Evolutionary conservation across 129 eudicot species (phyloP), one percentile per base, ranked within the genome.

Genomic region (Cynara cardunculus): DNA sequence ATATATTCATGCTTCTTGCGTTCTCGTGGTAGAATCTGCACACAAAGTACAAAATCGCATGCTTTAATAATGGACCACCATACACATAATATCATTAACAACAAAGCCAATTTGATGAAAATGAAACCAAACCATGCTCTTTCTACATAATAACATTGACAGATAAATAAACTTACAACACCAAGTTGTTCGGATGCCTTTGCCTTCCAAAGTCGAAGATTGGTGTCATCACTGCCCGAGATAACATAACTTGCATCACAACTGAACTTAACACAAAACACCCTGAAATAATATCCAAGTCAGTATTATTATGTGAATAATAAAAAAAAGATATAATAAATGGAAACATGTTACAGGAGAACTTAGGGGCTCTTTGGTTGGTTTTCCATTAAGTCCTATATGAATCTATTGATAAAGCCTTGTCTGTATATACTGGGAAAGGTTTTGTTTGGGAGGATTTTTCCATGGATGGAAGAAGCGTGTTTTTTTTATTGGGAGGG

Each of bases 191-290:
- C 99, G 32, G 99, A 94, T 73, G 99, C 99, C 71, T 90, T 92
- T 71, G 99, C 97, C 85, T 94, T 94, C 99, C 99, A 94, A 39
- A 94, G 93, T 71, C 99, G 92, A 85, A 94, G 99, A 79, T 92
- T 94, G 21, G 92, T 89, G 80, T 94, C 99, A 83, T 92, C 97
- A 92, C 99, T 94, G 16, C 99, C 99, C 3, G 99, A 94, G 61
- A 94, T 92, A 39, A 94, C 86, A 82, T 92, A 94, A 79, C 93
- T 88, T 76, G 92, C 96, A 92, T 94, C 97, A 76, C 87, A 66
- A 75, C 94, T 92, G 84, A 83, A 92, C 90, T 92, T 94, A 64
- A 94, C 99, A 81, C 97, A 87, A 79, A 94, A 94, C 35, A 94
- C 99, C 89, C 99, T 94, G 79, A 39, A 18, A 56, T 22, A 75